Evolutionary conservation across 805 yeast genomes (phyloP).

Genomic region (Spathaspora gorwiae): DNA sequence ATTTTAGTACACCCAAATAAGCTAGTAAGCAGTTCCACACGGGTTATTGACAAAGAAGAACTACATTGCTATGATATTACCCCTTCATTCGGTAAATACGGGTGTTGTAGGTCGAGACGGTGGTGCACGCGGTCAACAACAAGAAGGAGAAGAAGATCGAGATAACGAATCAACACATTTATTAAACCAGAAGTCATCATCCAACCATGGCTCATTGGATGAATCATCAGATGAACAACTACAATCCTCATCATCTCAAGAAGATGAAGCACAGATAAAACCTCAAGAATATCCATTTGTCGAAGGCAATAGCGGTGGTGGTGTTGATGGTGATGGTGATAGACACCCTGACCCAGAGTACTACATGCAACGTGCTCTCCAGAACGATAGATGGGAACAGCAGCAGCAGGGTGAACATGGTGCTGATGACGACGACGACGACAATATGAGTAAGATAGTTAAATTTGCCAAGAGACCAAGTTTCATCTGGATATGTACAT

Average conservation of each 20-base stretch:
- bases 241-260: neutral
- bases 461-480: constrained; percentile 8
- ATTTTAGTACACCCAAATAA: too few species aligned
- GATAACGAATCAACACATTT: neutral
- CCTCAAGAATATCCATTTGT: neutral
- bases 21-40: too few species aligned
- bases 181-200: neutral
- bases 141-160: neutral
- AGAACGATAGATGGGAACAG: neutral
- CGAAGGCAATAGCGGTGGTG: neutral
- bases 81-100: too few species aligned
- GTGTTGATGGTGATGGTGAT: neutral
- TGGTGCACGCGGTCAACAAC: neutral
- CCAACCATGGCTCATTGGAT: neutral
- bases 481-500: constrained; percentile 25
- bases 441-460: constrained; percentile 2
- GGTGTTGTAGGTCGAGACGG: too few species aligned
- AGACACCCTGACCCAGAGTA: neutral
- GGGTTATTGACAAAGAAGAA: too few species aligned
- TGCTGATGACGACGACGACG: constrained; percentile 6
- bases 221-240: neutral
- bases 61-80: too few species aligned
- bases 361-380: neutral
- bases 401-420: neutral
- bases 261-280: neutral